Evolutionary conservation across 2,329 filamentous ascomycete species (phyloP).

Genomic region (Aphanocladium album): DNA sequence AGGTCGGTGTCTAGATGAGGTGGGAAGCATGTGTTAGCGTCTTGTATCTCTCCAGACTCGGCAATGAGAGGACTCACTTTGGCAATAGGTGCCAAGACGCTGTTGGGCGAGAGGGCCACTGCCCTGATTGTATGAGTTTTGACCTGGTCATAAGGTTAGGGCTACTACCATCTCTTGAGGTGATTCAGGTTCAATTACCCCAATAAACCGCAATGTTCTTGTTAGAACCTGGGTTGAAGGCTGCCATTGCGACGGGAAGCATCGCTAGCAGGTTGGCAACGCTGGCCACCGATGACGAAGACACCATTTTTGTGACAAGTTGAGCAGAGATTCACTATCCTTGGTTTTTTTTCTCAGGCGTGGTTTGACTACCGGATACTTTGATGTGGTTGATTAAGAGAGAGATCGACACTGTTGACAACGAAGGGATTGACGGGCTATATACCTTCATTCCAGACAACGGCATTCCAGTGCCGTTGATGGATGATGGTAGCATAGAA

Average conservation of each 20-base stretch:
- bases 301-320: neutral
- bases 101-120: slow-evolving; percentile 44
- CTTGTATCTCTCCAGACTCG: no score
- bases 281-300: slow-evolving; percentile 12
- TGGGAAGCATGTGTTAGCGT: slow-evolving; percentile 15
- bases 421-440: neutral
- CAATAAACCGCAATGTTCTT: slow-evolving; percentile 63
- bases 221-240: slow-evolving; percentile 39
- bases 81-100: slow-evolving; percentile 53
- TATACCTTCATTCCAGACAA: neutral
- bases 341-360: neutral
- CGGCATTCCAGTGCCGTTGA: neutral
- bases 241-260: slow-evolving; percentile 31
- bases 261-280: slow-evolving; percentile 20
- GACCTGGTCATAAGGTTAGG: slow-evolving; percentile 30
- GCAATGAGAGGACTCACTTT: slow-evolving; percentile 37
- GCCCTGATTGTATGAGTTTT: slow-evolving; percentile 54
- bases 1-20: slow-evolving; percentile 36
- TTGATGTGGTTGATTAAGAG: neutral
- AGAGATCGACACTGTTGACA: neutral
- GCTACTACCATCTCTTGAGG: neutral
- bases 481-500: neutral
- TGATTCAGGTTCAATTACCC: slow-evolving; percentile 37
- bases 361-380: neutral
- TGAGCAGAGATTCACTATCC: neutral